These are phyloP conservation scores for Volvariella volvacea DNA, from an alignment of 1,284 basidiomycete species.

Conservation along the genomic window DNA sequence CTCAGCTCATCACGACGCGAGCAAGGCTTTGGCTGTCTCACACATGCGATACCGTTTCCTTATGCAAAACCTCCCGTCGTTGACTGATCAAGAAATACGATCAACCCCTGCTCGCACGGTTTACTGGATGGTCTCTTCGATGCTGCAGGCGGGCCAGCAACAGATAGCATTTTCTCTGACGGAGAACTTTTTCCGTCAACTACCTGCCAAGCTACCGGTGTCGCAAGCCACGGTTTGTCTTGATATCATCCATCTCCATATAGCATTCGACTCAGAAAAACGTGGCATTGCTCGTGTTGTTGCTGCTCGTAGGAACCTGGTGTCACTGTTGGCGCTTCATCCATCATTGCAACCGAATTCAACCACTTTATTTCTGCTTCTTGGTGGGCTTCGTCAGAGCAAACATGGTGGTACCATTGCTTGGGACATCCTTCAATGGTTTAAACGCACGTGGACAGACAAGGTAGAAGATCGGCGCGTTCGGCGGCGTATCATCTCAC, in stretches of 20 bases:
- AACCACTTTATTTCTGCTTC: slow-evolving; percentile 55
- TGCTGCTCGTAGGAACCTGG: slow-evolving; percentile 29
- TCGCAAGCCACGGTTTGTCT: slow-evolving; percentile 27
- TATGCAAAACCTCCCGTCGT: slow-evolving; percentile 23
- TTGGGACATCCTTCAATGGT: slow-evolving; percentile 33
- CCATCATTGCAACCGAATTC: slow-evolving; percentile 46
- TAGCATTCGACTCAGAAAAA: slow-evolving; percentile 23
- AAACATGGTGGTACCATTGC: slow-evolving; percentile 48
- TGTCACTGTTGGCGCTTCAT: slow-evolving; percentile 39
- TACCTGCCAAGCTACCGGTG: slow-evolving; percentile 31
- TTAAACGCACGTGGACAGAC: slow-evolving; percentile 47
- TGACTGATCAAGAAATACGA: slow-evolving; percentile 17
- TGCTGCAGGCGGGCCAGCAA: slow-evolving; percentile 26
- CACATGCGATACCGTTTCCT: slow-evolving; percentile 18
- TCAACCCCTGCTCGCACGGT: slow-evolving; percentile 29
- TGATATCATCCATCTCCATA: slow-evolving; percentile 40
- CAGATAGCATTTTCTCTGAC: slow-evolving; percentile 32
- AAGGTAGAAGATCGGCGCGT: slow-evolving; percentile 50
- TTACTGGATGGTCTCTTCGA: slow-evolving; percentile 26
- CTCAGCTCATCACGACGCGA: no score
- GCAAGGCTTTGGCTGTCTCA: slow-evolving; percentile 9
- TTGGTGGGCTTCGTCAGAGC: slow-evolving; percentile 40
- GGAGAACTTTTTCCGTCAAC: slow-evolving; percentile 32
- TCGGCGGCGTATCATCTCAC: slow-evolving; percentile 43
- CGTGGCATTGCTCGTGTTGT: slow-evolving; percentile 32